Conservation (phyloP, 2,329 filamentous ascomycete species). For the Aspergillus sergii region DNA sequence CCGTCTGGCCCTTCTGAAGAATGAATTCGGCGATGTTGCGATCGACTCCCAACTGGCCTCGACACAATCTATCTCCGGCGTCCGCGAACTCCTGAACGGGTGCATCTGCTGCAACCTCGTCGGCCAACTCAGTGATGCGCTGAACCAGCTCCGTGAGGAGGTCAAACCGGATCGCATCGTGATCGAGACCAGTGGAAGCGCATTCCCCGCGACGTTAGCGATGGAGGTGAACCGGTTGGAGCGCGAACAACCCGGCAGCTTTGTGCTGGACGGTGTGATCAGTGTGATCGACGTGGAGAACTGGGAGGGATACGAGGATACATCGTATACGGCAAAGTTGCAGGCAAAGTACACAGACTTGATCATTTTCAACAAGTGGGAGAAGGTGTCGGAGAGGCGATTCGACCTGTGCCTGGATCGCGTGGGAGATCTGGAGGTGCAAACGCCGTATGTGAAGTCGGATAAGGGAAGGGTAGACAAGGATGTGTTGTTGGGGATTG, state of each 20-base stretch:
- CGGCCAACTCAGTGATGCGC: conserved; percentile 80
- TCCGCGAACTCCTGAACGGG: conserved; percentile 90
- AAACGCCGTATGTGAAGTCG: conserved; percentile 83
- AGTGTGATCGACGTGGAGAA: conserved; percentile 94
- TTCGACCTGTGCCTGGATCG: conserved; percentile 79
- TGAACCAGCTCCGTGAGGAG: conserved; percentile 69
- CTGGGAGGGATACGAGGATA: conserved; percentile 90
- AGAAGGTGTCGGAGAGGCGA: conserved; percentile 69
- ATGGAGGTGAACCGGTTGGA: conserved; percentile 84
- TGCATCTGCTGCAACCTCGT: conserved; percentile 99
- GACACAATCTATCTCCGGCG: conserved; percentile 79
- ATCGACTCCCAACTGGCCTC: conserved; percentile 90
- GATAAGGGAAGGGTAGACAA: conserved; percentile 76
- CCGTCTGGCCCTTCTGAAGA: conserved; percentile 92
- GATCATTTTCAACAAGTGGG: conserved; percentile 93
- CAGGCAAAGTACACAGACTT: conserved; percentile 90
- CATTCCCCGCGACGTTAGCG: conserved; percentile 84
- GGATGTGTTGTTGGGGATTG: conserved; percentile 82
- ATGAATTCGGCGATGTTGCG: conserved; percentile 94
- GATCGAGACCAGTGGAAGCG: conserved; percentile 88
- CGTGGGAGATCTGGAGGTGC: conserved; percentile 77
- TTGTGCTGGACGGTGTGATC: conserved; percentile 82
- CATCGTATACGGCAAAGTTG: conserved; percentile 81
- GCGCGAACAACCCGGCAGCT: conserved; percentile 61
- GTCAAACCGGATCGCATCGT: conserved; percentile 79